Evolutionary conservation across 1,284 basidiomycete species (phyloP).

Genomic region (Moesziomyces sp.): DNA sequence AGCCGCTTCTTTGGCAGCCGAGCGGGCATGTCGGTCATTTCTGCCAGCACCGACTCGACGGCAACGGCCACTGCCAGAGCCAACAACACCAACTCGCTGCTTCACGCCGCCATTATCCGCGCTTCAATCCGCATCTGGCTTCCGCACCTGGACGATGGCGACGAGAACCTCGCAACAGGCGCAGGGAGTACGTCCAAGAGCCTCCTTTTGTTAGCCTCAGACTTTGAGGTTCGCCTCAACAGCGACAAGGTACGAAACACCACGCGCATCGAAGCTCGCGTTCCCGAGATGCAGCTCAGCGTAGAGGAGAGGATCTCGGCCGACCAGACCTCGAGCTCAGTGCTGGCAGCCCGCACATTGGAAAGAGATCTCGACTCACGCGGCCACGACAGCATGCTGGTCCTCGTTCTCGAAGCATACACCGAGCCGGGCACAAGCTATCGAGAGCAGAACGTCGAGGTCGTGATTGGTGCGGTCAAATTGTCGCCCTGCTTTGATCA

Average conservation of each 20-base stretch:
- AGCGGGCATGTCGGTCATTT: slow-evolving; percentile 44
- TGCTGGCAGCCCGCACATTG: slow-evolving; percentile 32
- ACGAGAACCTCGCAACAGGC: background rate
- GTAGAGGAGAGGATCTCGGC: slow-evolving; percentile 11
- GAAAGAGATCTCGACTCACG: slow-evolving; percentile 24
- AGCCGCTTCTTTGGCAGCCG: slow-evolving; percentile 56
- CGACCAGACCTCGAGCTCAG: slow-evolving; percentile 14
- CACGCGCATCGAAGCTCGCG: slow-evolving; percentile 22
- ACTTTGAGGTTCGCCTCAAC: slow-evolving; percentile 35
- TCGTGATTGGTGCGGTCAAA: slow-evolving; percentile 77
- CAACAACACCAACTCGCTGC: slow-evolving; percentile 19
- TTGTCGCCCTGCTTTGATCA: slow-evolving; percentile 76
- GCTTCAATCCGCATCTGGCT: slow-evolving; percentile 35
- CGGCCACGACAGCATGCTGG: slow-evolving; percentile 70
- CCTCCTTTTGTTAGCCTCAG: slow-evolving; percentile 26
- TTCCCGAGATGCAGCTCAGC: slow-evolving; percentile 30
- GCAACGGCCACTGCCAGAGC: slow-evolving; percentile 25
- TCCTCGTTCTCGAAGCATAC: slow-evolving; percentile 77
- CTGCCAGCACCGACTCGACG: slow-evolving; percentile 47
- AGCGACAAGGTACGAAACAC: slow-evolving; percentile 37
- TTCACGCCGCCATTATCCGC: slow-evolving; percentile 27
- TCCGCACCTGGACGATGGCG: slow-evolving; percentile 3
- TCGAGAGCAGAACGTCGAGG: slow-evolving; percentile 80
- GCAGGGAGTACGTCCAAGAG: slow-evolving; percentile 10
- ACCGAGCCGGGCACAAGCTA: slow-evolving; percentile 75